phyloP scores from a whole-genome alignment of 2,329 filamentous ascomycete species.

The Colletotrichum spinosum region DNA sequence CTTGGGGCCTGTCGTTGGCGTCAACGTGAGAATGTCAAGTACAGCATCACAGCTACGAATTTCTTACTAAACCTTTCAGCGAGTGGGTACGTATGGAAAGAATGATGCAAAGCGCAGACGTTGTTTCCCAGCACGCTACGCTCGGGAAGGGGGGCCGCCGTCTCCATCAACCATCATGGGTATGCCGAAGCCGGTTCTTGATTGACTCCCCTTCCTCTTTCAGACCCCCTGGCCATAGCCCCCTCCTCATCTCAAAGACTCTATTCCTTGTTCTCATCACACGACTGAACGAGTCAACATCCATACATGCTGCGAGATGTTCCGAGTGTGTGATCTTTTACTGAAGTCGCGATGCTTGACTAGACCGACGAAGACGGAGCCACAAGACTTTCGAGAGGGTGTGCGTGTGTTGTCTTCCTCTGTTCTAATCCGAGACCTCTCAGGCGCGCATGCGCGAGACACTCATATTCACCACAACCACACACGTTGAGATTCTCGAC shows the following conservation, averaged over 20 bases:
- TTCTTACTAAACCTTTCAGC: slow-evolving; percentile 9
- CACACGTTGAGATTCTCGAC: background rate
- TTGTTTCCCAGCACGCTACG: too few species aligned
- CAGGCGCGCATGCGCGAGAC: too few species aligned
- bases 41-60: too few species aligned
- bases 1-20: too few species aligned
- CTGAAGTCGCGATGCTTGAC: too few species aligned
- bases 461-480: background rate
- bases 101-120: slow-evolving; percentile 12
- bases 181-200: slow-evolving; percentile 13
- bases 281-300: slow-evolving; percentile 20
- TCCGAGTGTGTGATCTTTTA: background rate
- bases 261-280: slow-evolving; percentile 14
- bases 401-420: slow-evolving; percentile 4
- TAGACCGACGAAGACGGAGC: too few species aligned
- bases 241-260: slow-evolving; percentile 9
- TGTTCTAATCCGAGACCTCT: too few species aligned
- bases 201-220: slow-evolving; percentile 19
- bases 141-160: slow-evolving; percentile 19
- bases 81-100: background rate
- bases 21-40: too few species aligned
- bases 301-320: slow-evolving; percentile 1
- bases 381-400: background rate
- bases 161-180: slow-evolving; percentile 14
- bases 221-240: background rate